A percentile compares a stretch with the other conserved stretches of the same genome.
These are phyloP conservation scores for Manihot esculenta DNA, from an alignment of 441 rosid species.

Conservation along the genomic window DNA sequence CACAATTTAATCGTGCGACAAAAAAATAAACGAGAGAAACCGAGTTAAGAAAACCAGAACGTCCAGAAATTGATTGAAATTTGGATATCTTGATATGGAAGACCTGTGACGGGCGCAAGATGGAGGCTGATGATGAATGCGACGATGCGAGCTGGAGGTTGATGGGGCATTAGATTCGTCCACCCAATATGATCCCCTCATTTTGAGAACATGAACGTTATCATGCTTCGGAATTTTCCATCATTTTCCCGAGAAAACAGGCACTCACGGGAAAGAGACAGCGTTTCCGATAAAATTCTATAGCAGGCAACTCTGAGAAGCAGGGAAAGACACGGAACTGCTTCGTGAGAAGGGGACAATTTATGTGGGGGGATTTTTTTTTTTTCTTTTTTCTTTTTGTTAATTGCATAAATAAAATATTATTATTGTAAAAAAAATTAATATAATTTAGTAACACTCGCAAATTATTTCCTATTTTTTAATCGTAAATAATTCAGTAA, in stretches of 20 bases:
- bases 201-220: not conserved
- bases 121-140: not conserved
- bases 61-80: not conserved
- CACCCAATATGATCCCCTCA: constrained; percentile 10
- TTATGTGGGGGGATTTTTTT: not conserved
- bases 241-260: not conserved
- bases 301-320: not conserved
- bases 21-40: not conserved
- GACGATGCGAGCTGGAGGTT: constrained; percentile 3
- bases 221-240: not conserved
- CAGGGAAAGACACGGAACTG: not conserved
- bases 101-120: constrained; percentile 1
- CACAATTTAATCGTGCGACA: not conserved
- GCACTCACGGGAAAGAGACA: not conserved
- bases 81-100: not conserved
- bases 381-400: not conserved
- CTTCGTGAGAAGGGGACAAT: not conserved
- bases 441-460: no score
- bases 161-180: constrained; percentile 10
- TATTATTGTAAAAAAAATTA: no score
- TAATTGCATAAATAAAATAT: not conserved
- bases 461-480: no score
- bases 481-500: no score
- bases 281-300: not conserved
- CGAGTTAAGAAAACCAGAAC: not conserved